Base-by-base conservation (phyloP, 352 stramenopile species). In the Globisporangium orthogonon region DNA sequence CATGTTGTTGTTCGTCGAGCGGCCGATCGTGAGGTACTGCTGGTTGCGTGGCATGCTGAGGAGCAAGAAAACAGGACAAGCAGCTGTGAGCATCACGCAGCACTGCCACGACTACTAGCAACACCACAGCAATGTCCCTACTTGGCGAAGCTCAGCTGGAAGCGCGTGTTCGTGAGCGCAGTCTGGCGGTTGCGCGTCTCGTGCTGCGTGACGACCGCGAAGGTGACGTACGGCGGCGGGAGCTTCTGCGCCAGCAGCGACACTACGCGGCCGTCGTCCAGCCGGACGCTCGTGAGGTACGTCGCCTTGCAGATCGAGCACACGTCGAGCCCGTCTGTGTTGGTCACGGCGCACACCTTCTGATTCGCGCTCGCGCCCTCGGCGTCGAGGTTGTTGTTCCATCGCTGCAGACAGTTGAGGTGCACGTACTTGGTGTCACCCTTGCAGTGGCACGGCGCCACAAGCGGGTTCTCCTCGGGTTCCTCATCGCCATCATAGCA, bases 371-470 rank as follows among this genome's bases (percentile, higher is more conserved):
- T 91, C 37, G 63, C 79, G 3, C 79, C 81, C 30, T 90, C 80
- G 9, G 74, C 81, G 57, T 94, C 82, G 45, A 91, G 43, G 52
- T 94, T 94, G 61, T 92, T 91, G 71, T 97, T 94, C 89, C 89
- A 97, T 41, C 87, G 89, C 71, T 96, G 87, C 17, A 97, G 73
- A 54, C 89, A 97, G 56, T 96, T 81, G n/a, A 97, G 61, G 46
- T 97, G 89, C 9, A 97, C 83, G 61, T 95, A 97, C 66, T 95
- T 91, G 37, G 89, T 97, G 70, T 96, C 89, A 29, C 89, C 88
- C 57, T 96, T 96, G 67, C 89, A 97, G 52, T 95, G 73, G 61
- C 89, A 97, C 4, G 89, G 89, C 11, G 89, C 86, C 9, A 97
- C 87, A 4, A 97, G 74, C 41, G 87, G 88, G 63, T 97, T 96